Evolutionary conservation across 441 rosid genomes (phyloP), one percentile per base, ranked within the genome.

Genomic region (Erodium trifolium): DNA sequence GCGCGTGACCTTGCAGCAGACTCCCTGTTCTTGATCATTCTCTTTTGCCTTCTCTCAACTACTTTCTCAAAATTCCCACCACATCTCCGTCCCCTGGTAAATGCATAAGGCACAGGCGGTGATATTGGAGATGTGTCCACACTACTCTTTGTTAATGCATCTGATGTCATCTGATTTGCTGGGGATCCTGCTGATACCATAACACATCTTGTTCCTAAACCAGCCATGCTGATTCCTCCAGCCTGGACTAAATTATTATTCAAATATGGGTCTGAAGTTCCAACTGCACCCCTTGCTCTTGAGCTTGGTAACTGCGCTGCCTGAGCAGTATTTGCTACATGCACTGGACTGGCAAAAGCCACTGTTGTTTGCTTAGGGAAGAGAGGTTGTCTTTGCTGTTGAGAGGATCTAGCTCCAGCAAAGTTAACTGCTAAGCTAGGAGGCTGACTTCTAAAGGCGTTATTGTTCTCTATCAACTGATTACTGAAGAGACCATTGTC

Each of bases 1-100:
- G 91, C 89, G 72, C 93, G 75, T 65, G 91, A 88, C 78, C 93
- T 84, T 49, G 93, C 91, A 74, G 93, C 93, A 45, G 93, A 88
- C 72, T 88, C 91, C 43, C 93, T 78, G 69, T 88, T 88, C 77
- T 88, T 88, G 65, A 88, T 88, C 93, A 88, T 88, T 81, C 93
- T 83, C 73, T 82, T 81, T 67, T 88, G 91, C 84, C 91, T 83
- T 78, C 93, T 83, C 78, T 88, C 93, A 13, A 88, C 82, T 3
- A 86, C 93, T 76, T 85, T 88, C 81, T 86, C 93, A 37, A 88
- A 34, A 72, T 85, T 79, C 2, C 82, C 81, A 72, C 80, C 70
- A 0, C 81, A 49, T 83, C 77, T 88, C 67, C 91, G 85, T 60
- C 81, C 93, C 49, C 86, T 83, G 39, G 81, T 77, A 76, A 86